Conservation (phyloP, 805 yeast genomes). For the Wickerhamomyces rabaulensis region DNA sequence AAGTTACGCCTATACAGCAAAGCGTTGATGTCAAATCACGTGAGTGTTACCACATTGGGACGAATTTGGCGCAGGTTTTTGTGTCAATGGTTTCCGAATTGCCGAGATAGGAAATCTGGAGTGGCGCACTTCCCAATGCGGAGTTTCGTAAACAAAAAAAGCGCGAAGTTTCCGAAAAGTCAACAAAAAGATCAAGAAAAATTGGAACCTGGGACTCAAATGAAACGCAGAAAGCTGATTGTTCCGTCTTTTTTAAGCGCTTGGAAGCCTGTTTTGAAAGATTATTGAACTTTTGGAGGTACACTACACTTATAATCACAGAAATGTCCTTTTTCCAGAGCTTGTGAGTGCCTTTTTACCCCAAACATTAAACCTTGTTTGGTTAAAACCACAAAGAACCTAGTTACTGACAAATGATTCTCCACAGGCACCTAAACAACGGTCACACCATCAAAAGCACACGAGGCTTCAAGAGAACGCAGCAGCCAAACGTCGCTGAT, state of each 20-base stretch:
- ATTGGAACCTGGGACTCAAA: too few relatives aligned
- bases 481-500: conserved; percentile 1
- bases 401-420: conserved; percentile 5
- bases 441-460: conserved; percentile 44
- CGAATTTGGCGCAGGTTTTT: not conserved
- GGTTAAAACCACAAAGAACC: not conserved
- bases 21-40: too few relatives aligned
- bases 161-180: not conserved
- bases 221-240: too few relatives aligned
- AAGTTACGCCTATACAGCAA: too few relatives aligned
- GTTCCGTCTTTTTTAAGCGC: too few relatives aligned
- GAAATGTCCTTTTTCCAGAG: conserved; percentile 28
- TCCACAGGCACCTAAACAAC: conserved; percentile 33
- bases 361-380: not conserved
- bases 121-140: conserved; percentile 2
- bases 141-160: conserved; percentile 12
- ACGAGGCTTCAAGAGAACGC: conserved; percentile 38
- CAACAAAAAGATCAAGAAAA: conserved; percentile 5
- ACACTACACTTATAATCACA: too few relatives aligned
- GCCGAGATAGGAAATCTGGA: not conserved
- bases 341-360: conserved; percentile 15
- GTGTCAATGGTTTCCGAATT: not conserved
- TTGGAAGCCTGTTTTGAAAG: too few relatives aligned
- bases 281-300: too few relatives aligned
- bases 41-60: too few relatives aligned